These are phyloP conservation scores for Pichia cephalocereana DNA, from an alignment of 805 yeast species.

Conservation along the genomic window DNA sequence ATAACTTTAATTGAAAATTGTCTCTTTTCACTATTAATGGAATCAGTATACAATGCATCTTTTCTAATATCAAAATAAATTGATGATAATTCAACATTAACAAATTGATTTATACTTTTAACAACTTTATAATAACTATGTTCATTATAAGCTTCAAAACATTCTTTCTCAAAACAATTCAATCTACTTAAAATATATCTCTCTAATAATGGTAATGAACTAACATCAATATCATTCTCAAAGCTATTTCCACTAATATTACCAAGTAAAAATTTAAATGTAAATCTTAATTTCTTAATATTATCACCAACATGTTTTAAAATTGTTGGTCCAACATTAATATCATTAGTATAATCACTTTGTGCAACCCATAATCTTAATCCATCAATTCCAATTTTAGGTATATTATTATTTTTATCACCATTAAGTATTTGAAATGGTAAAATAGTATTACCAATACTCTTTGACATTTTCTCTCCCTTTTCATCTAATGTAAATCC, in stretches of 20 bases:
- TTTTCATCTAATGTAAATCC: slow-evolving; percentile 86
- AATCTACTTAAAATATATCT: slow-evolving; percentile 52
- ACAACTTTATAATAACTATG: slow-evolving; percentile 66
- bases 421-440: slow-evolving; percentile 68
- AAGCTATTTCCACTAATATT: slow-evolving; percentile 36
- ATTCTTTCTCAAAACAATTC: slow-evolving; percentile 33
- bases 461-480: slow-evolving; percentile 89
- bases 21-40: slow-evolving; percentile 36
- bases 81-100: slow-evolving; percentile 71
- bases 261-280: slow-evolving; percentile 75
- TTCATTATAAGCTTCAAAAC: slow-evolving; percentile 37
- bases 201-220: slow-evolving; percentile 42
- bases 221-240: slow-evolving; percentile 27
- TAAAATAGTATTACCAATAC: slow-evolving; percentile 70
- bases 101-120: slow-evolving; percentile 57
- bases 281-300: slow-evolving; percentile 71
- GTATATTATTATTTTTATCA: slow-evolving; percentile 35
- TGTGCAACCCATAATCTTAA: slow-evolving; percentile 86
- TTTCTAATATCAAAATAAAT: slow-evolving; percentile 80
- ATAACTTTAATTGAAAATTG: slow-evolving; percentile 59
- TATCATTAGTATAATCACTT: slow-evolving; percentile 75
- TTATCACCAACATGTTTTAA: slow-evolving; percentile 71
- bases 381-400: slow-evolving; percentile 83
- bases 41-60: slow-evolving; percentile 75
- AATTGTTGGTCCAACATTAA: slow-evolving; percentile 62